phyloP scores from a whole-genome alignment of 202 grass and related monocot species.

The Setaria italica region DNA sequence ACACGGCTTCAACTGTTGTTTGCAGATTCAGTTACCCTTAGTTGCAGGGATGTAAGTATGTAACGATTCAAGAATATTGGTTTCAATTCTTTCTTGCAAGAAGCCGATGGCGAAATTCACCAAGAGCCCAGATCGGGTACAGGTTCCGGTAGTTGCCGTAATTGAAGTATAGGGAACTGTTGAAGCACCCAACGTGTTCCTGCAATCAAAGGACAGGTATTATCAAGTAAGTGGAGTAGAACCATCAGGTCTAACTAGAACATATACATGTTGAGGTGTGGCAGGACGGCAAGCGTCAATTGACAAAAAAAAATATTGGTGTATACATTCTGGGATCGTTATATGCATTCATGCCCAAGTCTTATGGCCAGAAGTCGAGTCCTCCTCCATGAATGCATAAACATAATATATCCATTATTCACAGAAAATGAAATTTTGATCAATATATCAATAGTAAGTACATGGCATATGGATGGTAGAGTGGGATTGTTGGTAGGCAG shows the following conservation, averaged over 20 bases:
- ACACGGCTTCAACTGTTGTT: background rate
- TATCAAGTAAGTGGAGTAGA: background rate
- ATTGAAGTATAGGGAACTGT: background rate
- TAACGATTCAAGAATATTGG: background rate
- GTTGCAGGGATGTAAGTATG: background rate
- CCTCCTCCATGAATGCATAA: background rate
- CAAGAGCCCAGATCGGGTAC: constrained; percentile 20
- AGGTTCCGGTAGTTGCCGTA: constrained; percentile 4
- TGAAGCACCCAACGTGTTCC: constrained; percentile 19
- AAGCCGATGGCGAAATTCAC: background rate
- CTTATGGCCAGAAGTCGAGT: background rate
- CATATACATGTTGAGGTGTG: background rate
- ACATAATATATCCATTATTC: background rate
- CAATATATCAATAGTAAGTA: too few species aligned
- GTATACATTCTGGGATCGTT: background rate
- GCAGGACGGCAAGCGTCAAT: background rate
- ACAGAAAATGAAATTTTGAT: background rate
- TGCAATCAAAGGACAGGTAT: background rate
- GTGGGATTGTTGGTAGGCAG: background rate
- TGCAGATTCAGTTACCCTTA: background rate
- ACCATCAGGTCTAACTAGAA: background rate
- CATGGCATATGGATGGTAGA: too few species aligned
- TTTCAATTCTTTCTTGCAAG: background rate
- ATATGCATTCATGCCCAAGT: background rate
- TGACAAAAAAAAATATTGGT: background rate